A percentile compares a stretch with the other conserved stretches of the same genome.
These are phyloP conservation scores for Skeletonema tropicum DNA, from an alignment of 108 stramenopile species.

Conservation along the genomic window DNA sequence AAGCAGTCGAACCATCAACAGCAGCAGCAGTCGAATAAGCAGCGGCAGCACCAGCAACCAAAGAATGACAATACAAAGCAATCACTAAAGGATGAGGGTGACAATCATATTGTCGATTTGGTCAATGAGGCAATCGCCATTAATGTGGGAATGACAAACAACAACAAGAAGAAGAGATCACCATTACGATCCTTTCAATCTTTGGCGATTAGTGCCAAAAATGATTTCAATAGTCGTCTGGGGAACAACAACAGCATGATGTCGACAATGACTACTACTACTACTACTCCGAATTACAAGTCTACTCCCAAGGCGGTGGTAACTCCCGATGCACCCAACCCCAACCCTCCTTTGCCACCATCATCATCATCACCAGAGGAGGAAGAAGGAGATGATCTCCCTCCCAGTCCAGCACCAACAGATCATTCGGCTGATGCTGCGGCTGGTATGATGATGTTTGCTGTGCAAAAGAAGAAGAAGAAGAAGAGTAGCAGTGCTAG, in stretches of 20 bases:
- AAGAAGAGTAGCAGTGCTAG: background rate
- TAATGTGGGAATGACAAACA: background rate
- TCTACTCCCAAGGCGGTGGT: background rate
- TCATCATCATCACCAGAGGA: background rate
- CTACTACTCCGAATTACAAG: background rate
- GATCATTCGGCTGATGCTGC: constrained; percentile 44
- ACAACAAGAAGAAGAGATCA: constrained; percentile 19
- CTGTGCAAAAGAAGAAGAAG: background rate
- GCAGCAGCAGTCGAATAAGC: background rate
- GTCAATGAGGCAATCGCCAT: constrained; percentile 12
- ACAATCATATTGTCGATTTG: constrained; percentile 5
- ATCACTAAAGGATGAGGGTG: background rate
- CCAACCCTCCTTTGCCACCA: background rate
- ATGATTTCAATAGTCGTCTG: too few species aligned
- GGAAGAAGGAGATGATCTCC: background rate
- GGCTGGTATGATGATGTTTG: constrained; percentile 8
- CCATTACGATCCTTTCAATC: background rate
- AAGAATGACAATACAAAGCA: too few species aligned
- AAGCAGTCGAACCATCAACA: background rate
- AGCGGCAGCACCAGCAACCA: background rate
- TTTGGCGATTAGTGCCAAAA: too few species aligned
- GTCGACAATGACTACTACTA: too few species aligned
- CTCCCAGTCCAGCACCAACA: constrained; percentile 18
- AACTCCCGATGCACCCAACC: background rate
- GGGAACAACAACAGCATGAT: too few species aligned